A percentile compares a stretch with the other conserved stretches of the same genome.
These are phyloP conservation scores for Bacterosira constricta DNA, from an alignment of 108 stramenopile genomes.

Conservation along the genomic window DNA sequence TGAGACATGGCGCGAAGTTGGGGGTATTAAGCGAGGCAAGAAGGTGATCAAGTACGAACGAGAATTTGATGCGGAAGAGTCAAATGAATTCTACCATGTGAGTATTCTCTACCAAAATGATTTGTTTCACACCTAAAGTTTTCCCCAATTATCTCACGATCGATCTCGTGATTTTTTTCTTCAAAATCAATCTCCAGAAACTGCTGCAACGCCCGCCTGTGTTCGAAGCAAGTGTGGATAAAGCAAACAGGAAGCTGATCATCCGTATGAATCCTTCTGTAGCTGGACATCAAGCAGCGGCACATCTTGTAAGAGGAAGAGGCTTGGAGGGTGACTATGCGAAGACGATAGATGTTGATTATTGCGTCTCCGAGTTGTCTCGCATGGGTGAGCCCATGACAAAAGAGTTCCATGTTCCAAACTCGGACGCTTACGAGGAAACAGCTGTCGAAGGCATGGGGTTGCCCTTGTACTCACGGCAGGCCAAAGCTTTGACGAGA, in stretches of 20 bases:
- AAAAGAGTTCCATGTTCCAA: constrained; percentile 51
- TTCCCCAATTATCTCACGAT: not conserved
- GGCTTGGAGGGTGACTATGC: constrained; percentile 17
- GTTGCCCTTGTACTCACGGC: constrained; percentile 56
- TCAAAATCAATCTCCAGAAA: not conserved
- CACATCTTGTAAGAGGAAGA: constrained; percentile 40
- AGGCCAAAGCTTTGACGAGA: constrained; percentile 61
- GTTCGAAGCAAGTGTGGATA: constrained; percentile 47
- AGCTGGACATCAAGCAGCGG: constrained; percentile 63
- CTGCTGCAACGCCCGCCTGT: constrained; percentile 28
- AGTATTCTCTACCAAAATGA: not conserved
- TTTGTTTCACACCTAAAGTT: not conserved
- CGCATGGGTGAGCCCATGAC: constrained; percentile 57
- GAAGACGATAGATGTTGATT: constrained; percentile 31
- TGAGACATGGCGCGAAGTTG: constrained; percentile 39
- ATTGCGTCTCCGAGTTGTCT: constrained; percentile 47
- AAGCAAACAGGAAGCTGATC: constrained; percentile 14
- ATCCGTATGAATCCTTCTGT: constrained; percentile 56
- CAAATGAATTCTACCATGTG: constrained; percentile 54
- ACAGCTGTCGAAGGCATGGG: constrained; percentile 36
- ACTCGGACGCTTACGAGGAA: constrained; percentile 34
- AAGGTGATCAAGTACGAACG: constrained; percentile 24
- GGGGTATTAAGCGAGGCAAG: constrained; percentile 5
- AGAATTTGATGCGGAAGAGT: constrained; percentile 46
- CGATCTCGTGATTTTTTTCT: not conserved